Percentiles rank a stretch among this genome's conserved stretches.
Evolutionary conservation across 2,329 filamentous ascomycete genomes (phyloP).

Genomic region (Fusarium chlamydosporum): DNA sequence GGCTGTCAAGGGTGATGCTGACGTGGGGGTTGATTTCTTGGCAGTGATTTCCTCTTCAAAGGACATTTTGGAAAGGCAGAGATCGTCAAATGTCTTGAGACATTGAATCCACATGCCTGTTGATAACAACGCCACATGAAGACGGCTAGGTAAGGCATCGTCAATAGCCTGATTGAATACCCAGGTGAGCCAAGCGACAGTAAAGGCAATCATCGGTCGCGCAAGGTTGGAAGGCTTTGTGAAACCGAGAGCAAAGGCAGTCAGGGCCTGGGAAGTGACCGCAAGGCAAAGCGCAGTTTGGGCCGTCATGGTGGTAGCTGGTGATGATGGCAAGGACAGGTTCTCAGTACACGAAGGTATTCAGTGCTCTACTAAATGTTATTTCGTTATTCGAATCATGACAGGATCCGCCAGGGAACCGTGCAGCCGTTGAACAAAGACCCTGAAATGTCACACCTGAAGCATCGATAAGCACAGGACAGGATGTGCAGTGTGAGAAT

Average conservation of each 20-base stretch:
- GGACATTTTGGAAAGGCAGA: conserved; percentile 27
- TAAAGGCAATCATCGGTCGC: background rate
- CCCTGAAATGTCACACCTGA: background rate
- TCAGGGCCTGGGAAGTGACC: conserved; percentile 20
- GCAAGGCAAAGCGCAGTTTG: conserved; percentile 15
- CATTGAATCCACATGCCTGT: conserved; percentile 43
- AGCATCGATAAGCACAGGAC: background rate
- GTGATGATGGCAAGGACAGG: background rate
- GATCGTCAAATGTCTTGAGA: conserved; percentile 35
- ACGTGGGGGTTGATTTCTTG: background rate
- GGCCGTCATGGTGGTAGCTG: conserved; percentile 13
- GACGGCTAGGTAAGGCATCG: conserved; percentile 18
- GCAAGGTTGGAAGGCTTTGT: conserved; percentile 1
- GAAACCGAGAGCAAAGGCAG: conserved; percentile 23
- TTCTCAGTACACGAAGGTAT: background rate
- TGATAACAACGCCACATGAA: conserved; percentile 39
- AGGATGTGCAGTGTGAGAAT: background rate
- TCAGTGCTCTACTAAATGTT: background rate
- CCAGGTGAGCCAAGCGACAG: conserved; percentile 25
- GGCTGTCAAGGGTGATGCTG: background rate
- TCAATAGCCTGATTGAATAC: conserved; percentile 28
- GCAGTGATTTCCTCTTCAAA: conserved; percentile 4
- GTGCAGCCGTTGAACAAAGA: background rate
- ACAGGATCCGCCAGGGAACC: background rate
- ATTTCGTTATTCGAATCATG: background rate